Evolutionary conservation across 768 basidiomycete species (phyloP).

Genomic region (Trametes maxima): DNA sequence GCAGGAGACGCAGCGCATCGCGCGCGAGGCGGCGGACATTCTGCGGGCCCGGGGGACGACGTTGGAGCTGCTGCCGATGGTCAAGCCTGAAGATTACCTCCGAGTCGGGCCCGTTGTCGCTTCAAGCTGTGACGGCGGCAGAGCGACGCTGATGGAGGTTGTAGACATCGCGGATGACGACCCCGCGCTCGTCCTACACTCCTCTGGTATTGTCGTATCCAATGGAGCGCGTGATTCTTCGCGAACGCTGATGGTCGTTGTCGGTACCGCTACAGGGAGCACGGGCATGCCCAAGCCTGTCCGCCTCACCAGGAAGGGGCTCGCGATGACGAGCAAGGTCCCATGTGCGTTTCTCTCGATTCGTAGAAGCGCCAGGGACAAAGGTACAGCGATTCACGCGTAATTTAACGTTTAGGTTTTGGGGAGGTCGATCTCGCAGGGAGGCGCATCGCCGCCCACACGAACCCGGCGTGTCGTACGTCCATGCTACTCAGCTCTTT

Average conservation of each 20-base stretch:
- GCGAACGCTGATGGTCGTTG: too few relatives aligned
- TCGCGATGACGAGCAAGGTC: neutral
- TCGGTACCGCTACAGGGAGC: neutral
- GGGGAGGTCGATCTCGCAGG: neutral
- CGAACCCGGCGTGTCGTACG: neutral
- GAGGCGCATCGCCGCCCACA: neutral
- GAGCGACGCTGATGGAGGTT: neutral
- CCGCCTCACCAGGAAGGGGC: neutral
- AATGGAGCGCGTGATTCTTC: neutral
- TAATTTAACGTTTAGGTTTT: neutral
- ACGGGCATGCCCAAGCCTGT: neutral
- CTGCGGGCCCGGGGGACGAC: neutral
- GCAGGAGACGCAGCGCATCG: slow-evolving; percentile 5
- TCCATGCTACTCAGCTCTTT: neutral
- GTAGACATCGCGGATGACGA: neutral
- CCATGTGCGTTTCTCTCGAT: neutral
- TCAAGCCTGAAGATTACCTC: neutral
- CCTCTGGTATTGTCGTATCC: neutral
- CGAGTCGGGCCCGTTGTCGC: neutral
- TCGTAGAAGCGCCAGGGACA: neutral
- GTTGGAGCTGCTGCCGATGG: slow-evolving; percentile 1
- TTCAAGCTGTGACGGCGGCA: too few relatives aligned
- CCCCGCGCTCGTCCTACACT: neutral
- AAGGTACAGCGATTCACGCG: too few relatives aligned
- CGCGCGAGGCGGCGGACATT: neutral